Evolutionary conservation across 2,329 filamentous ascomycete genomes (phyloP), one percentile per base, ranked within the genome.

Genomic region (Ophiostoma triangulosporum): DNA sequence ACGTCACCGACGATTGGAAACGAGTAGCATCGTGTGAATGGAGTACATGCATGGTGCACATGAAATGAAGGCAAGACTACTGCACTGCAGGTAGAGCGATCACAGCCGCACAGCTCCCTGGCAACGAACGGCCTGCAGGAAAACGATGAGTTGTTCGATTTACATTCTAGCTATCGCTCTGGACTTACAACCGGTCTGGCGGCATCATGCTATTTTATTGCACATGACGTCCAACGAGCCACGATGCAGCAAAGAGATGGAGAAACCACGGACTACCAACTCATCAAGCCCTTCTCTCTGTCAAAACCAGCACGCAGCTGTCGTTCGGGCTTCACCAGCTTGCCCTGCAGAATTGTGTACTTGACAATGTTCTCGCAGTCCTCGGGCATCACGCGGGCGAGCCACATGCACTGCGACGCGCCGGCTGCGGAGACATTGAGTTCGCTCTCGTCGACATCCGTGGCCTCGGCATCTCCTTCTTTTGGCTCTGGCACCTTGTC

Each of bases 241-340:
- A 24, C 27, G 15, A 26, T 7, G 26, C 7, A 49, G 6, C 31
- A 26, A 26, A 33, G 14, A 14, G 11, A 17, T 31, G n/a, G 9
- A n/a, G 7, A 3, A 15, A 6, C 15, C 9, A 27, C 20, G 27
- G 36, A 24, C 24, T 48, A 97, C 93, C 93, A 98, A 70, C 91
- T 97, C 65, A 88, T 79, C 61, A 95, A 53, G 8, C 88, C 86
- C 65, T 74, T 88, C 54, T 74, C 75, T 46, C 93, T 74, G 73
- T 98, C 89, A 69, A 97, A 98, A 0, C 93, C 93, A 26, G 87
- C 93, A 56, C 93, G 73, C 59, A 98, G 68, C 73, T 97, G 90
- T 53, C 76, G 76, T 64, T 84, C 84, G 1, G 90, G 88, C 74
- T 96, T 95, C 51, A 97, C 81, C 26, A 97, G 81, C 72, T 96